Evolutionary conservation across 192 early-diverging fungal genomes (phyloP).

Genomic region (Umbelopsis sp.): DNA sequence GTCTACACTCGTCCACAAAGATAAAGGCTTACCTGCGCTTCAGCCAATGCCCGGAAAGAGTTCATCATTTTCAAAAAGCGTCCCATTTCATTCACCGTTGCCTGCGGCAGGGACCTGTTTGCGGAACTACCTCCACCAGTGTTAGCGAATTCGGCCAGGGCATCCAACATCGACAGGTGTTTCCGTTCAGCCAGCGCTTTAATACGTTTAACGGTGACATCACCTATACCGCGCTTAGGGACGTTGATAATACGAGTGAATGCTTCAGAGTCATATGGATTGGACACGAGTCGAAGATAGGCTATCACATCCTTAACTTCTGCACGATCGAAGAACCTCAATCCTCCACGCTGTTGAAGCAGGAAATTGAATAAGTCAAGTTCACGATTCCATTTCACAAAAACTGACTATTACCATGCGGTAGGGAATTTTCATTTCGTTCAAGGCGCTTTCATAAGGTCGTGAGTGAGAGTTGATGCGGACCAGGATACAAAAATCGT

Average conservation of each 20-base stretch:
- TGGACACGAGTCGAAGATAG: constrained; percentile 21
- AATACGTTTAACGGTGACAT: constrained; percentile 11
- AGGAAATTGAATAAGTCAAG: no score
- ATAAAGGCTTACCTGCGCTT: not conserved
- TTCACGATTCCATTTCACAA: no score
- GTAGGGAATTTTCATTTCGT: not conserved
- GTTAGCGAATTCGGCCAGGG: not conserved
- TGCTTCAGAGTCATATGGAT: constrained; percentile 16
- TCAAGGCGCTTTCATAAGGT: constrained; percentile 15
- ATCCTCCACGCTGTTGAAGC: constrained; percentile 24
- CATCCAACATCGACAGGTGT: not conserved
- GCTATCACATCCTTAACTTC: constrained; percentile 27
- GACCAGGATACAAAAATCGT: constrained; percentile 24
- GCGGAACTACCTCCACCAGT: not conserved
- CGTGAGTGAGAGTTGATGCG: constrained; percentile 19
- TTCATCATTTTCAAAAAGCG: not conserved
- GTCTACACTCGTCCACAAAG: not conserved
- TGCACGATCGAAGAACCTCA: constrained; percentile 25
- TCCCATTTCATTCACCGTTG: not conserved
- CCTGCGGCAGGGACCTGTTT: not conserved
- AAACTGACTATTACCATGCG: constrained; percentile 21
- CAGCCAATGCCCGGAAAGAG: not conserved
- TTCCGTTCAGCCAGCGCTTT: not conserved
- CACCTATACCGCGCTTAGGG: constrained; percentile 30
- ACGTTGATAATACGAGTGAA: constrained; percentile 28